Evolutionary conservation across 2,329 filamentous ascomycete species (phyloP), one percentile per base, ranked within the genome.

Genomic region (Sporothrix sp.): DNA sequence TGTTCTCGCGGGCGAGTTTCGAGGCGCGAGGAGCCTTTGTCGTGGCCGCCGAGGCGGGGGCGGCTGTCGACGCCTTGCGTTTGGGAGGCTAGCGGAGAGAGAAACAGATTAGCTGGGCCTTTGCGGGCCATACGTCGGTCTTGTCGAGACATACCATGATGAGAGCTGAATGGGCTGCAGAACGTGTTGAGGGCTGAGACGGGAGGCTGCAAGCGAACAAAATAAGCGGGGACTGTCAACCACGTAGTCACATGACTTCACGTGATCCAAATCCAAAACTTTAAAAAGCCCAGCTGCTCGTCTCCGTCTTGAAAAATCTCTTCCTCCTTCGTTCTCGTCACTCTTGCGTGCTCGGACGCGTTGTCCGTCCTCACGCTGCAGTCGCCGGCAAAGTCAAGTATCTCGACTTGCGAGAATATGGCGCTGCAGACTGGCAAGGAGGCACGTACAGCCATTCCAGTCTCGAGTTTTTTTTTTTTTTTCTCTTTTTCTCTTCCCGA

Each of bases 1-100:
- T 84, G 75, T 96, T 82, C 63, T 95, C 88, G 69, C 90, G 91
- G 27, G 91, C 91, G 60, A 96, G 86, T 66, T 89, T 94, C 53
- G 90, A 95, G 61, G 81, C 81, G 56, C 85, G 84, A 50, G 72
- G 69, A n/a, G 13, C 18, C 25, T 20, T 40, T 21, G n/a, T 42
- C 53, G 63, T 63, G 58, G 46, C 66, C 28, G 70, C 61, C 11
- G 63, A 51, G 16, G 64, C 23, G 36, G 56, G 52, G 18, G 61
- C 40, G 5, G 54, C 53, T 48, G 64, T 62, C 42, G 65, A 55
- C 18, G 67, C 58, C 60, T 74, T 76, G 59, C 75, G 74, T 64
- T 75, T 76, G n/a, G 75, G 70, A 57, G 75, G 74, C 73, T 78
- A 23, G 18, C 30, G 10, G 39, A 8, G 13, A 27, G 39, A 20